Percentiles rank a stretch among this genome's conserved stretches.
Evolutionary conservation across 164 flowering plant species (phyloP).

Genomic region (Stephania cephalantha): DNA sequence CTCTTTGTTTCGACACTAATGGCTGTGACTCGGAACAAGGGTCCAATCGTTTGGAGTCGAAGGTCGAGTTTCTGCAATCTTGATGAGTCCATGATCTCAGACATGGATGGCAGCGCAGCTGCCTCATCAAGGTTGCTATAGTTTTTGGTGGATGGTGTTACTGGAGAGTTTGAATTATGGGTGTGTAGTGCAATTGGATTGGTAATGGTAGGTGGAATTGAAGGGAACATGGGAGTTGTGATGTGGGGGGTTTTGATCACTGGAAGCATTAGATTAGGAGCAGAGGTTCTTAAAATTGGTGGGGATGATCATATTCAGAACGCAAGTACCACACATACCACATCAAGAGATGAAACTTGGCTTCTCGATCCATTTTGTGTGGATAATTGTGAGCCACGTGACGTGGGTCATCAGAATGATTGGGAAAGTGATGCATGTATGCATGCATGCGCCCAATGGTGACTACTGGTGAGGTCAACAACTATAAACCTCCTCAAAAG

Average conservation of each 20-base stretch:
- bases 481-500: too few species aligned
- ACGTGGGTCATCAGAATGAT: too few species aligned
- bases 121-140: neutral
- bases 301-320: neutral
- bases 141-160: neutral
- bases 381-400: too few species aligned
- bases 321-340: too few species aligned
- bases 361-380: too few species aligned
- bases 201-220: neutral
- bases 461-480: too few species aligned
- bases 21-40: constrained; percentile 83
- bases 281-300: constrained; percentile 2
- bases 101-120: constrained; percentile 52
- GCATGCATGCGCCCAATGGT: too few species aligned
- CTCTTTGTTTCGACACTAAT: constrained; percentile 40
- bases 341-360: too few species aligned
- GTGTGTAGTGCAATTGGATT: constrained; percentile 8
- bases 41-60: constrained; percentile 61
- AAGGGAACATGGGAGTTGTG: neutral
- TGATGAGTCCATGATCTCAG: constrained; percentile 58
- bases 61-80: constrained; percentile 57
- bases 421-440: too few species aligned
- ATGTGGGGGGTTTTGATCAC: neutral
- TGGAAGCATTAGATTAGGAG: neutral
- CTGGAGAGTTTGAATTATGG: neutral